phyloP scores from a whole-genome alignment of 345 rosid genomes.

The Citrus glauca region DNA sequence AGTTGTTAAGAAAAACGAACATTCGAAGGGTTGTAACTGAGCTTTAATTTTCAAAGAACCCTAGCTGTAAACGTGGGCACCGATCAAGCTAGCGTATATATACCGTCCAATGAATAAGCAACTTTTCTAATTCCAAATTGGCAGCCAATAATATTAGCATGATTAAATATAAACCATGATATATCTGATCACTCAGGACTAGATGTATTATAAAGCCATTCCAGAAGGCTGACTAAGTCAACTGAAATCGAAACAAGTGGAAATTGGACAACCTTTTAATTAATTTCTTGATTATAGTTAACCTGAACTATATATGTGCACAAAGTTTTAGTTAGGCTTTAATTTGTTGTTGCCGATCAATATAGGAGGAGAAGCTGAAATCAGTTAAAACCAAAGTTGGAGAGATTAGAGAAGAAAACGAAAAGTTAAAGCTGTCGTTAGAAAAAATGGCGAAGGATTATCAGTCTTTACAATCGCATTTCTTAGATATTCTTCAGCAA shows the following conservation, averaged over 20 bases:
- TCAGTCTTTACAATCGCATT: slow-evolving; percentile 35
- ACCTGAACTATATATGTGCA: too few species aligned
- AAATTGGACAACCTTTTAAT: neutral
- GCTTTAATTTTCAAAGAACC: neutral
- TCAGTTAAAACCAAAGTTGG: slow-evolving; percentile 34
- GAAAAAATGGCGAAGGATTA: slow-evolving; percentile 34
- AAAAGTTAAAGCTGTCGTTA: slow-evolving; percentile 35
- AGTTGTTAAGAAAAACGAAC: too few species aligned
- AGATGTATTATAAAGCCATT: neutral
- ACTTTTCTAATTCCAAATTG: neutral
- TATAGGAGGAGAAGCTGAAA: slow-evolving; percentile 35
- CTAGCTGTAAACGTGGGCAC: neutral
- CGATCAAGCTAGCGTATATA: neutral
- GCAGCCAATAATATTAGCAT: neutral
- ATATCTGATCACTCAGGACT: neutral
- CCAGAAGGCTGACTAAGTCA: neutral
- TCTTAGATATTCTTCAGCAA: slow-evolving; percentile 26
- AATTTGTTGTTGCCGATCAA: neutral
- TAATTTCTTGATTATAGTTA: too few species aligned
- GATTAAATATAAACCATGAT: neutral
- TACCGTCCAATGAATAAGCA: neutral
- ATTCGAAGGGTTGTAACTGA: too few species aligned
- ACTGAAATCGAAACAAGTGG: neutral
- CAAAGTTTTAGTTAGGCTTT: too few species aligned
- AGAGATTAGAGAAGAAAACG: slow-evolving; percentile 42